phyloP scores from a whole-genome alignment of 345 rosid species.

The Sisymbrium altissimum region DNA sequence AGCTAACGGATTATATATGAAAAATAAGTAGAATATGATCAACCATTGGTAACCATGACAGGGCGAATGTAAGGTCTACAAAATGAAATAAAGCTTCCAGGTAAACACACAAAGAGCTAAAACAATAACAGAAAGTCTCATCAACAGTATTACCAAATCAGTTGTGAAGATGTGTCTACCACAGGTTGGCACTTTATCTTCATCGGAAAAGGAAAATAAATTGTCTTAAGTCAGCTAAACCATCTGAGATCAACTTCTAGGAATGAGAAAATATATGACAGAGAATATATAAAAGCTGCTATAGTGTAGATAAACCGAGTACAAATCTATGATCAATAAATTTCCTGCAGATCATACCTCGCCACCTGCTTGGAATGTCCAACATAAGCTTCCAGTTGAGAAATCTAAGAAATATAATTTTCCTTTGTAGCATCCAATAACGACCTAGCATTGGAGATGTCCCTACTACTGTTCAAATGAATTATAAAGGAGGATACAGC shows the following conservation, averaged over 20 bases:
- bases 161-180: constrained; percentile 48
- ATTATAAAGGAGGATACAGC: constrained; percentile 14
- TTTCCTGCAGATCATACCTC: constrained; percentile 46
- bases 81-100: not conserved
- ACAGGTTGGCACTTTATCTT: constrained; percentile 95
- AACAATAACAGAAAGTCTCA: constrained; percentile 6
- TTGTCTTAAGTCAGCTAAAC: constrained; percentile 12
- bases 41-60: not conserved
- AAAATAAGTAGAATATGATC: not conserved
- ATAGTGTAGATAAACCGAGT: constrained; percentile 8
- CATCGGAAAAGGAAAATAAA: constrained; percentile 23
- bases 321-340: constrained; percentile 2
- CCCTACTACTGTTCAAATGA: constrained; percentile 1
- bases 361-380: constrained; percentile 84
- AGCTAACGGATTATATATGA: not conserved
- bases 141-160: constrained; percentile 60
- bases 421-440: constrained; percentile 89
- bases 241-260: constrained; percentile 6
- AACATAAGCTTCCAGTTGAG: constrained; percentile 54
- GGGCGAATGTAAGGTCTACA: not conserved
- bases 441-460: constrained; percentile 50
- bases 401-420: constrained; percentile 78
- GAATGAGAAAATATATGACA: not conserved
- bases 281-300: not conserved
- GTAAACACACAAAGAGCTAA: constrained; percentile 2